A percentile compares a stretch with the other conserved stretches of the same genome.
phyloP scores from a whole-genome alignment of 345 rosid genomes.

The Gossypium arboreum region DNA sequence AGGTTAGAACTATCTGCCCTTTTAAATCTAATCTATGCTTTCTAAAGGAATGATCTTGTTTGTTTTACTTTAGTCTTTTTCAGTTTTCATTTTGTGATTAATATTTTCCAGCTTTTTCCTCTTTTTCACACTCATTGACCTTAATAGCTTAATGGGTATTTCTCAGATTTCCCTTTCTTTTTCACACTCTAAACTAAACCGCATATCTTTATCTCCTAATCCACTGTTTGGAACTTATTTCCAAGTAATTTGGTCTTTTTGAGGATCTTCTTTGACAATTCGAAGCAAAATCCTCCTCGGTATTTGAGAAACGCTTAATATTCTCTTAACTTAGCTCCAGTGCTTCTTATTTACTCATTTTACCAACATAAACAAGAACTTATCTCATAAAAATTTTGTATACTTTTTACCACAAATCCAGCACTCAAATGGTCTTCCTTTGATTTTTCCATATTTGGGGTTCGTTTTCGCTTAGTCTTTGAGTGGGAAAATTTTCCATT shows the following conservation, averaged over 20 bases:
- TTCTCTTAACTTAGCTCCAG: neutral
- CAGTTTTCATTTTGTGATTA: slow-evolving; percentile 6
- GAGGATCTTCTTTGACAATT: slow-evolving; percentile 21
- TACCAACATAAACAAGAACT: neutral
- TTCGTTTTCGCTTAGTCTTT: neutral
- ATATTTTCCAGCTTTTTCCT: neutral
- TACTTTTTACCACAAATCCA: neutral
- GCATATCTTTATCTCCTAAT: slow-evolving; percentile 13
- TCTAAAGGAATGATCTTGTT: neutral
- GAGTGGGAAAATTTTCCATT: slow-evolving; percentile 18
- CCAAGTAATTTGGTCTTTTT: slow-evolving; percentile 1
- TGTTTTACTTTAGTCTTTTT: neutral
- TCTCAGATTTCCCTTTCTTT: neutral
- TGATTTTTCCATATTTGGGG: neutral
- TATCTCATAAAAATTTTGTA: too few species aligned
- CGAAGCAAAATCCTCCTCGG: slow-evolving; percentile 46
- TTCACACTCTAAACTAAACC: neutral
- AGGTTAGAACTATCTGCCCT: slow-evolving; percentile 32
- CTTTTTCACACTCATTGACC: neutral
- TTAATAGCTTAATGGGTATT: neutral
- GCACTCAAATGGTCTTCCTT: slow-evolving; percentile 3
- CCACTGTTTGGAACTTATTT: neutral
- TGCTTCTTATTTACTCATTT: slow-evolving; percentile 2
- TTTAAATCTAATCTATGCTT: neutral
- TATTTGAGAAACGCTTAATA: slow-evolving; percentile 32